These are phyloP conservation scores for Pyrus hybrid DNA, from an alignment of 331 rosid species.

Conservation along the genomic window DNA sequence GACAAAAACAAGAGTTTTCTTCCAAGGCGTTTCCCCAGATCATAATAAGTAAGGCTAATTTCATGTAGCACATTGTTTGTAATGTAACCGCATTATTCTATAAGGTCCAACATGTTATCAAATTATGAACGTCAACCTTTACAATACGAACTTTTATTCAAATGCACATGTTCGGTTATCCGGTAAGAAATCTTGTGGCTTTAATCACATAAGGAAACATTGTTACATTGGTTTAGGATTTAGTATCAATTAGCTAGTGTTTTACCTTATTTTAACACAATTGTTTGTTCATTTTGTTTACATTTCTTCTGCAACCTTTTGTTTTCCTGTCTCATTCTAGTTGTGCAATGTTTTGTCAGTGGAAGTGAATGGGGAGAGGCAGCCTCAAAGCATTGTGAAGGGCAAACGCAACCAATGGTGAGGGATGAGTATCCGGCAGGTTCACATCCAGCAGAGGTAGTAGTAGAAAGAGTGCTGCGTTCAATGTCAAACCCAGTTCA, in stretches of 20 bases:
- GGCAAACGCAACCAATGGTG: slow-evolving; percentile 15
- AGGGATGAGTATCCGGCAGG: slow-evolving; percentile 25
- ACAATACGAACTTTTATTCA: too few species aligned
- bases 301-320: background rate
- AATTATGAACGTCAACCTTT: background rate
- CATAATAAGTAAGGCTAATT: slow-evolving; percentile 42
- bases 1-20: slow-evolving; percentile 41
- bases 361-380: slow-evolving; percentile 33
- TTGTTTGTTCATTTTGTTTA: background rate
- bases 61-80: background rate
- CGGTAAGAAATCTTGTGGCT: background rate
- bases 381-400: slow-evolving; percentile 13
- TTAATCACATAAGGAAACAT: background rate
- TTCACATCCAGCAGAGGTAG: slow-evolving; percentile 34
- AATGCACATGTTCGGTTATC: background rate
- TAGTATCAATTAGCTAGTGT: background rate
- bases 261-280: background rate
- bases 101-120: background rate
- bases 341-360: slow-evolving; percentile 8
- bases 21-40: slow-evolving; percentile 86
- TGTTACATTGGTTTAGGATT: background rate
- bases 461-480: slow-evolving; percentile 28
- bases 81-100: background rate
- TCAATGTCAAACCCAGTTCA: slow-evolving; percentile 30
- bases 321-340: background rate